Evolutionary conservation across 768 basidiomycete genomes (phyloP).

Genomic region (Pleurotus platypus): DNA sequence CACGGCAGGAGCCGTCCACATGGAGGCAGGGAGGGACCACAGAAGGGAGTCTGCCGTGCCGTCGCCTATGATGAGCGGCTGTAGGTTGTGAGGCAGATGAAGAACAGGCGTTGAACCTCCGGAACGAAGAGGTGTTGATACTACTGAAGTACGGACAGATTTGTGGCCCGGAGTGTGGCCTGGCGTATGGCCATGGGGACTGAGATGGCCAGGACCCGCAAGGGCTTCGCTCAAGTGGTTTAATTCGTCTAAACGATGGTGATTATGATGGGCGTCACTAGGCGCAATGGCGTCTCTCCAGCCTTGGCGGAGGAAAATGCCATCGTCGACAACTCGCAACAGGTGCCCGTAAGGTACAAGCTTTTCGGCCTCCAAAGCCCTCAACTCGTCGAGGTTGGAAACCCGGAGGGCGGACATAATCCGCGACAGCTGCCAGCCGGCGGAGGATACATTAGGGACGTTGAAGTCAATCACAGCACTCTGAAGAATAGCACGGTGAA

Average conservation of each 20-base stretch:
- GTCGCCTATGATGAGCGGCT: slow-evolving; percentile 78
- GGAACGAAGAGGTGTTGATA: neutral
- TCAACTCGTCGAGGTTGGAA: slow-evolving; percentile 58
- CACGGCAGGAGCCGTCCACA: slow-evolving; percentile 61
- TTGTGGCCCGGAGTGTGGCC: neutral
- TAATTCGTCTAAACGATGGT: slow-evolving; percentile 10
- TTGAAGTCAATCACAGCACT: slow-evolving; percentile 62
- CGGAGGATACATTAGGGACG: slow-evolving; percentile 54
- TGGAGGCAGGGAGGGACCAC: slow-evolving; percentile 56
- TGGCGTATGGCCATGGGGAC: neutral
- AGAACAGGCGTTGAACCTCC: slow-evolving; percentile 14
- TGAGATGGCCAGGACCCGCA: slow-evolving; percentile 1
- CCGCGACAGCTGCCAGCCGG: slow-evolving; percentile 66
- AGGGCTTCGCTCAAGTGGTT: slow-evolving; percentile 1
- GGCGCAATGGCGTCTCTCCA: slow-evolving; percentile 50
- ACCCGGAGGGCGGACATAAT: slow-evolving; percentile 54
- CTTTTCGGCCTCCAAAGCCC: slow-evolving; percentile 52
- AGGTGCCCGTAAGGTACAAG: slow-evolving; percentile 50
- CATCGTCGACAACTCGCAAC: slow-evolving; percentile 63
- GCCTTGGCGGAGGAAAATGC: slow-evolving; percentile 58
- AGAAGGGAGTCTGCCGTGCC: slow-evolving; percentile 59
- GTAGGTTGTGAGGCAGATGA: slow-evolving; percentile 31
- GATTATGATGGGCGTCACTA: slow-evolving; percentile 22
- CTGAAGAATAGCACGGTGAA: slow-evolving; percentile 75
- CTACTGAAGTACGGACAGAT: neutral